Base-by-base conservation (phyloP, 441 rosid genomes). In the Gossypium davidsonii region DNA sequence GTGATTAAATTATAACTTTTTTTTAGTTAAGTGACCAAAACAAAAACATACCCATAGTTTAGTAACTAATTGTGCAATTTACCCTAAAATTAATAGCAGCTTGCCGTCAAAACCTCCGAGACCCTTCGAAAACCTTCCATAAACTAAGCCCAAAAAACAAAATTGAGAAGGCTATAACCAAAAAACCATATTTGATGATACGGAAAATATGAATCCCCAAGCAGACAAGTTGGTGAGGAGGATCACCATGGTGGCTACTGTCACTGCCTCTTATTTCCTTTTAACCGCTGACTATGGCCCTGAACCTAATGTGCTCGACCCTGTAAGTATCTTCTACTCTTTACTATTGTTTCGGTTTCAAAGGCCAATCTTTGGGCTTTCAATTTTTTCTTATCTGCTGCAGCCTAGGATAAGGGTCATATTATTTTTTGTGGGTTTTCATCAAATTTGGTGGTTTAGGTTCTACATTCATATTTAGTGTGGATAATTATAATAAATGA, bases 201-300 rank as follows among this genome's bases (percentile, higher is more conserved):
- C 25, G 48, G 25, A 17, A 49, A 42, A 2, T 73, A 88, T 93
- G 88, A 85, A 87, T 77, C 90, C 91, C 6, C 78, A 77, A 73
- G 76, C 85, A 39, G 97, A 93, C 74, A 91, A 89, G 83, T 42
- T 93, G 8, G 91, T 93, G 85, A 89, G 87, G 88, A 88, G 90
- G 70, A 89, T 88, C 17, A 91, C 98, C 6, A 84, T 90, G 89
- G 92, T 88, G 80, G 96, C 94, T 23, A 91, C 98, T 9, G 89
- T 77, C 5, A 88, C 89, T 67, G 93, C 94, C 62, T 87, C 94
- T 55, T 93, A 93, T 86, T 87, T 93, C 64, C 94, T 93, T 67
- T 83, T 93, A 67, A 91, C 96, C 2, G 93, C 91, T 21, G 97
- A 93, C 72, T 92, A 92, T 78, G 97, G 97, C 56, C 91, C 97